Evolutionary conservation across 495 filamentous ascomycete species (phyloP), one percentile per base, ranked within the genome.

Genomic region (Penicillium tannophilum): DNA sequence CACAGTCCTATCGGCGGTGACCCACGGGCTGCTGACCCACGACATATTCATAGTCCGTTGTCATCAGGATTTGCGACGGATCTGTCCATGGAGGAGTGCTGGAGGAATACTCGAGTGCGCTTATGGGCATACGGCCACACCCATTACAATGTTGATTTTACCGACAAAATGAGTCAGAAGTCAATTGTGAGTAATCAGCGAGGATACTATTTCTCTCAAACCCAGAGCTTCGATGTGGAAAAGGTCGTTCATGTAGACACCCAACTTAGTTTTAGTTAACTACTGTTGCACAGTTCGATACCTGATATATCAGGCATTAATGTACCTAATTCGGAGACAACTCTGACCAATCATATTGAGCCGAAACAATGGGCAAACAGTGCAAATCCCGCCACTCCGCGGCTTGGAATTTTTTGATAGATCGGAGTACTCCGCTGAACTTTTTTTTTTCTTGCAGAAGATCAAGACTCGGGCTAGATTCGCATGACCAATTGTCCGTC

Each of bases 101-200:
- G 75, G 75, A 68, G 53, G 24, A 77, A 71, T 31, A 47, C 52
- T 6, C 61, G 59, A 3, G 82, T 86, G 5, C 69, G 67, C 43
- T n/a, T 84, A 8, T 84, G 80, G 82, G 83, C 76, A 12, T 86
- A 82, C 67, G 81, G 81, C 1, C 81, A 85, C 61, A 86, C 83
- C 9, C 83, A 86, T 67, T 82, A 71, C 61, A 84, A 81, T 58
- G 76, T 70, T 59, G 72, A 76, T 58, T 82, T 76, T 9, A 68
- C 75, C 6, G 58, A 65, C 12, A 46, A 52, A 26, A 46, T 46
- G 31, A 67, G 62, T 9, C 65, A 62, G 16, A 76, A 74, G 28
- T 62, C 60, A 16, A 59, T 78, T 7, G 28, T 79, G 14, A 63
- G 71, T 16, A 78, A 77, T 52, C 73, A 79, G 58, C 60, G 69